Percentiles rank a stretch among this genome's conserved stretches.
Evolutionary conservation across 1,284 basidiomycete genomes (phyloP).

Genomic region (Moesziomyces antarcticus): DNA sequence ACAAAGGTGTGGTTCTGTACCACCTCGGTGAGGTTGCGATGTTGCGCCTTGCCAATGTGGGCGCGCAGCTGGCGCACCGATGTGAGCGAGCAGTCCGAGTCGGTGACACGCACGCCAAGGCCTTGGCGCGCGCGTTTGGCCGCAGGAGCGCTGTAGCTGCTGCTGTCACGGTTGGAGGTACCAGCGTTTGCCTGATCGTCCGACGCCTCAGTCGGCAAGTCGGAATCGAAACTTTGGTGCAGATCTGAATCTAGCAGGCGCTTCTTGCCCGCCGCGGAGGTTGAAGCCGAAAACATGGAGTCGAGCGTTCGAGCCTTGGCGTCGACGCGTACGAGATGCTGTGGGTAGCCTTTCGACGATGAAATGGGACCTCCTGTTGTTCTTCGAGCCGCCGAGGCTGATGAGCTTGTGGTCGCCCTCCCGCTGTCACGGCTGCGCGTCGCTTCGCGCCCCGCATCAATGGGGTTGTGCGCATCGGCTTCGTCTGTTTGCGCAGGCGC

Average conservation of each 20-base stretch:
- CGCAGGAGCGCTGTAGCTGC: background rate
- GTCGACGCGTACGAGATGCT: constrained; percentile 93
- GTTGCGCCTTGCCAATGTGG: constrained; percentile 74
- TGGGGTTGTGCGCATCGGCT: constrained; percentile 2
- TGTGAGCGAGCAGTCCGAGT: constrained; percentile 82
- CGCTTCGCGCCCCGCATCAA: constrained; percentile 1
- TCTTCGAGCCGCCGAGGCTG: background rate
- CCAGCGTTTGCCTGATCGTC: constrained; percentile 2
- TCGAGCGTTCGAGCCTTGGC: constrained; percentile 87
- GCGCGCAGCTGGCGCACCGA: constrained; percentile 81
- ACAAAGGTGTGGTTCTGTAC: constrained; percentile 90
- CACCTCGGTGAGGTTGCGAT: constrained; percentile 84
- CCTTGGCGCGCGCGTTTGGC: constrained; percentile 18
- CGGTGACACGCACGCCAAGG: constrained; percentile 72
- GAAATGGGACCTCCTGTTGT: constrained; percentile 15
- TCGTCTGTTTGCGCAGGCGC: background rate
- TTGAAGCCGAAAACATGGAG: constrained; percentile 71
- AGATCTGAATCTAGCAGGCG: constrained; percentile 6
- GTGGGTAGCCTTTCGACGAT: constrained; percentile 71
- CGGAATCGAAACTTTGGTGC: constrained; percentile 2
- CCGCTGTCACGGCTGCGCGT: constrained; percentile 17
- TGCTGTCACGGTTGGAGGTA: background rate
- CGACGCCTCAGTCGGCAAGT: constrained; percentile 4
- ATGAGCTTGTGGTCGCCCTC: background rate
- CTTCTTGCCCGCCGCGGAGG: constrained; percentile 21